These are phyloP conservation scores for Suhomyces vadensis DNA, from an alignment of 805 yeast species.

Conservation along the genomic window DNA sequence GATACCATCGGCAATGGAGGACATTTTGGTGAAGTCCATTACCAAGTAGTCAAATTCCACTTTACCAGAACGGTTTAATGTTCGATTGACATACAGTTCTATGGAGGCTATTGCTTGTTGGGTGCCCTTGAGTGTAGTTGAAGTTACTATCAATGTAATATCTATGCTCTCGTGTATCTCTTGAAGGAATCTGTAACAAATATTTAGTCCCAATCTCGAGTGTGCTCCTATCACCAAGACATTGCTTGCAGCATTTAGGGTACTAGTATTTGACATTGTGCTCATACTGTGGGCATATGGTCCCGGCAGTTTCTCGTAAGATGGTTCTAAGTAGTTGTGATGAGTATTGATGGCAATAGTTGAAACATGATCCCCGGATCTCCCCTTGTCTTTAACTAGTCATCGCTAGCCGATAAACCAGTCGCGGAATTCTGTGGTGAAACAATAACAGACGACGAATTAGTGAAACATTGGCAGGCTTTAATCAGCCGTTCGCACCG, in stretches of 20 bases:
- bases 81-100: conserved; percentile 37
- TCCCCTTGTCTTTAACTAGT: too few species aligned
- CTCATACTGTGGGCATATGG: too few species aligned
- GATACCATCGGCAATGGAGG: conserved; percentile 70
- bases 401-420: conserved; percentile 1
- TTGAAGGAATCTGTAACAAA: conserved; percentile 9
- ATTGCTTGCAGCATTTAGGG: conserved; percentile 8
- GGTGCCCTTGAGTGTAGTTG: conserved; percentile 83
- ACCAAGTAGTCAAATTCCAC: conserved; percentile 85
- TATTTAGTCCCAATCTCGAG: conserved; percentile 8
- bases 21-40: conserved; percentile 86
- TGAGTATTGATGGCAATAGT: too few species aligned
- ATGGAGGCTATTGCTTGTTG: conserved; percentile 60
- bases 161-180: conserved; percentile 49
- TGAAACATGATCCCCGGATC: too few species aligned
- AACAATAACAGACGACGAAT: conserved; percentile 4
- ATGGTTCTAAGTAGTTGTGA: too few species aligned
- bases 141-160: conserved; percentile 81
- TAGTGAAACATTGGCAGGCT: too few species aligned
- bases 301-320: too few species aligned
- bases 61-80: conserved; percentile 46
- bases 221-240: conserved; percentile 11
- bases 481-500: background rate
- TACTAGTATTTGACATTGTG: conserved; percentile 3
- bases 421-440: conserved; percentile 2